Conservation (phyloP, 352 stramenopile species). For the Phytophthora idaei region DNA sequence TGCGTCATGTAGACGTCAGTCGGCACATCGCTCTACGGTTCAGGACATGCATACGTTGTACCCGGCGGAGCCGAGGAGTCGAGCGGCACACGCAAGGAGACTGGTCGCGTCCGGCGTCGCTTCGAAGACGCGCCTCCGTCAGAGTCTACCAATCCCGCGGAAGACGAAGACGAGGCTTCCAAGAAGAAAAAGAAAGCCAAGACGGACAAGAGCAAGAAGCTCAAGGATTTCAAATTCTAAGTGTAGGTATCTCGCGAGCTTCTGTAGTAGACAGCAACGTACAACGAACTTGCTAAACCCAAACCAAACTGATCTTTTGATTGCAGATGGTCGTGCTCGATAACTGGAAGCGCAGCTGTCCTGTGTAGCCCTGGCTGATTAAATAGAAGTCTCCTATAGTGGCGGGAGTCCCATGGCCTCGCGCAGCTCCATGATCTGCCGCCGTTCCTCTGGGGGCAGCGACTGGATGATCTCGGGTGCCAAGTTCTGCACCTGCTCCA, state of each 20-base stretch:
- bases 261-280: constrained; percentile 33
- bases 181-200: constrained; percentile 82
- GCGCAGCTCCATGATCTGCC: constrained; percentile 85
- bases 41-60: constrained; percentile 76
- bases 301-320: constrained; percentile 12
- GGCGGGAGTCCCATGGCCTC: constrained; percentile 79
- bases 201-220: constrained; percentile 81
- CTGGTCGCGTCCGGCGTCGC: constrained; percentile 65
- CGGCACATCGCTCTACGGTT: constrained; percentile 76
- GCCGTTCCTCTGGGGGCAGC: constrained; percentile 67
- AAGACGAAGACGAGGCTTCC: constrained; percentile 58
- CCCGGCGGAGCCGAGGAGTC: constrained; percentile 40
- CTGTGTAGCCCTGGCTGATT: constrained; percentile 10
- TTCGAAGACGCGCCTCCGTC: constrained; percentile 64
- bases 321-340: not conserved
- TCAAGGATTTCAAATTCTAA: constrained; percentile 90
- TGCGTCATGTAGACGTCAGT: constrained; percentile 56
- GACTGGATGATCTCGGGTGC: constrained; percentile 83
- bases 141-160: constrained; percentile 36
- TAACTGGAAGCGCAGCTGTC: not conserved
- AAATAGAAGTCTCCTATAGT: constrained; percentile 43
- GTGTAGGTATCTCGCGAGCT: constrained; percentile 26
- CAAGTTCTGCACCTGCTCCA: constrained; percentile 84
- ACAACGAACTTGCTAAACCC: constrained; percentile 17
- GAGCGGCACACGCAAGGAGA: constrained; percentile 47